phyloP scores from a whole-genome alignment of 345 rosid genomes.

The Acer saccharum region DNA sequence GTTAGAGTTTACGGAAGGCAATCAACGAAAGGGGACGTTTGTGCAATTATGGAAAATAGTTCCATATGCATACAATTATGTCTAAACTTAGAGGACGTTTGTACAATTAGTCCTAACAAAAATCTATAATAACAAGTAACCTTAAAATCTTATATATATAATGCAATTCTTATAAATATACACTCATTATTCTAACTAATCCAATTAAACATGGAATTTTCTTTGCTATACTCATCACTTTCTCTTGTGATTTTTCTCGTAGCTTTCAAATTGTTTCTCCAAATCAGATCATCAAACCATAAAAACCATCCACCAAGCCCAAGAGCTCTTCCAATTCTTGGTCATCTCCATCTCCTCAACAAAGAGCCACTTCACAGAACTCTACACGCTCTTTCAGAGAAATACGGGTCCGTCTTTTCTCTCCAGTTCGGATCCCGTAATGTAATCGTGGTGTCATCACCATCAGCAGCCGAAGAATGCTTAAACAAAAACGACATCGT shows the following conservation, averaged over 20 bases:
- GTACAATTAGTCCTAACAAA: too few relatives aligned
- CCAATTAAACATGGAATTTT: too few relatives aligned
- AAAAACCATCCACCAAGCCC: slow-evolving; percentile 49
- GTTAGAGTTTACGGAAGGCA: too few relatives aligned
- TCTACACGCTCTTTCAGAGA: slow-evolving; percentile 32
- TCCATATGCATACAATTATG: too few relatives aligned
- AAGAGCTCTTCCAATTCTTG: slow-evolving; percentile 38
- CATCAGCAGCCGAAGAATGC: slow-evolving; percentile 48
- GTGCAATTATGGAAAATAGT: too few relatives aligned
- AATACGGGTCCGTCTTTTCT: slow-evolving; percentile 44
- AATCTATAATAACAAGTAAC: too few relatives aligned
- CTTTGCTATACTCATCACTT: not conserved
- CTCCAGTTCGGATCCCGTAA: slow-evolving; percentile 45
- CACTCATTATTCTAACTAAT: too few relatives aligned
- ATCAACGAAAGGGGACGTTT: too few relatives aligned
- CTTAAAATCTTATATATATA: too few relatives aligned
- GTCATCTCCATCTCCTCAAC: slow-evolving; percentile 52
- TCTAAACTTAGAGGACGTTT: too few relatives aligned
- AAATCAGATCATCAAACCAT: not conserved
- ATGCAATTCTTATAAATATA: too few relatives aligned
- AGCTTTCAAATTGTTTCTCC: slow-evolving; percentile 18
- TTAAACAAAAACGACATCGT: slow-evolving; percentile 54
- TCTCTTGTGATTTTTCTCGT: slow-evolving; percentile 9
- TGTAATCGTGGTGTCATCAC: slow-evolving; percentile 43
- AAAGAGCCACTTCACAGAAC: slow-evolving; percentile 41